Conservation (phyloP, 2,329 filamentous ascomycete species). For the Boeremia lycopersici region DNA sequence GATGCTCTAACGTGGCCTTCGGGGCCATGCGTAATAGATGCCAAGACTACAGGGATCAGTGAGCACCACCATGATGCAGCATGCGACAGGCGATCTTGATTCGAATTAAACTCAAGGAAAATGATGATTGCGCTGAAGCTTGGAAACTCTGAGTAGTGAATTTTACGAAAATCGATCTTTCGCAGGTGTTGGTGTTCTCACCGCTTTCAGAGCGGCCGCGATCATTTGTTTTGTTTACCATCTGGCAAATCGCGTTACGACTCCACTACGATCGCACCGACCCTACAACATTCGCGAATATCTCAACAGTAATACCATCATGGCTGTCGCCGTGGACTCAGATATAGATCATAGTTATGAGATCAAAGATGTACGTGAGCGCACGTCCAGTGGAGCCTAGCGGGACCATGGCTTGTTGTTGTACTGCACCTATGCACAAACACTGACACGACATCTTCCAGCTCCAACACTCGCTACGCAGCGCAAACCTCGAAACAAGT, state of each 20-base stretch:
- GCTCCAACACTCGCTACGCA: slow-evolving; percentile 59
- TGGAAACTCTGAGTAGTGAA: background rate
- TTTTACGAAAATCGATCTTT: background rate
- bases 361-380: slow-evolving; percentile 43
- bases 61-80: background rate
- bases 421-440: slow-evolving; percentile 8
- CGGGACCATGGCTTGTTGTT: slow-evolving; percentile 5
- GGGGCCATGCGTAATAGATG: slow-evolving; percentile 36
- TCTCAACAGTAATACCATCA: slow-evolving; percentile 30
- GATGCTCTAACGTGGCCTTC: slow-evolving; percentile 43
- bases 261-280: slow-evolving; percentile 22
- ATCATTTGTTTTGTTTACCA: slow-evolving; percentile 41
- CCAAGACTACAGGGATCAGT: slow-evolving; percentile 26
- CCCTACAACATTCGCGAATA: slow-evolving; percentile 22
- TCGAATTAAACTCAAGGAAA: too few species aligned
- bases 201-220: background rate
- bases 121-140: too few species aligned
- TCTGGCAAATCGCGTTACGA: slow-evolving; percentile 38
- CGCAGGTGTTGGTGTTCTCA: slow-evolving; percentile 3
- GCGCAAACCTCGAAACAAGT: slow-evolving; percentile 67
- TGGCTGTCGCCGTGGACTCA: slow-evolving; percentile 34
- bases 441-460: slow-evolving; percentile 29
- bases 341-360: slow-evolving; percentile 38
- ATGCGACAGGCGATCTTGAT: background rate
- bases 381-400: slow-evolving; percentile 11